Conservation (phyloP, 208 protist genomes). For the Porcisia deanei region DNA sequence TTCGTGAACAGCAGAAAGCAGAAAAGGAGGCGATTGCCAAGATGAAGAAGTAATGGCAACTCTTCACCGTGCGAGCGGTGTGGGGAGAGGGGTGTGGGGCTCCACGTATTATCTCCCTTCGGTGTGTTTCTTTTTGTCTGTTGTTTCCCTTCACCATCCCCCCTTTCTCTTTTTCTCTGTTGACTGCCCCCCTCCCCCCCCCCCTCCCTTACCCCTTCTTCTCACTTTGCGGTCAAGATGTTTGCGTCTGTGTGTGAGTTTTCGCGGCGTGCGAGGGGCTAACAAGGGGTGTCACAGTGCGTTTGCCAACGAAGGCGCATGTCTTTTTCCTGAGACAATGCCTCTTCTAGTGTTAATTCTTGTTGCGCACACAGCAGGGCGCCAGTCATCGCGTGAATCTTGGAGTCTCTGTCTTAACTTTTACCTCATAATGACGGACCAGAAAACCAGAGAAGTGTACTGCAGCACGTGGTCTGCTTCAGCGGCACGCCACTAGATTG, state of each 20-base stretch:
- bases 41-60: conserved; percentile 65
- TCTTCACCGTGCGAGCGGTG: background rate
- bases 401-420: background rate
- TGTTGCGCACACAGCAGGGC: background rate
- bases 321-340: background rate
- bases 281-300: background rate
- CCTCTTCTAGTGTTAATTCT: background rate
- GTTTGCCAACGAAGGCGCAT: background rate
- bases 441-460: background rate
- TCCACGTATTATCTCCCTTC: too few relatives aligned
- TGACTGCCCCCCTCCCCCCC: too few relatives aligned
- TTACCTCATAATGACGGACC: background rate
- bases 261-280: background rate
- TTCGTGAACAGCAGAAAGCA: conserved; percentile 83
- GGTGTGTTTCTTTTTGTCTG: background rate
- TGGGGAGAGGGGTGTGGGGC: too few relatives aligned
- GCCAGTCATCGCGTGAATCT: background rate
- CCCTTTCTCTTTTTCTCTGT: background rate
- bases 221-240: background rate
- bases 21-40: conserved; percentile 90
- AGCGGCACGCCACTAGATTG: background rate
- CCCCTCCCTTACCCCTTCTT: background rate
- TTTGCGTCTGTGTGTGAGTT: too few relatives aligned
- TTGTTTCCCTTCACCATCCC: background rate
- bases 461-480: background rate